Base-by-base conservation (phyloP, 1,284 basidiomycete species). In the Phenoliferia sp. region DNA sequence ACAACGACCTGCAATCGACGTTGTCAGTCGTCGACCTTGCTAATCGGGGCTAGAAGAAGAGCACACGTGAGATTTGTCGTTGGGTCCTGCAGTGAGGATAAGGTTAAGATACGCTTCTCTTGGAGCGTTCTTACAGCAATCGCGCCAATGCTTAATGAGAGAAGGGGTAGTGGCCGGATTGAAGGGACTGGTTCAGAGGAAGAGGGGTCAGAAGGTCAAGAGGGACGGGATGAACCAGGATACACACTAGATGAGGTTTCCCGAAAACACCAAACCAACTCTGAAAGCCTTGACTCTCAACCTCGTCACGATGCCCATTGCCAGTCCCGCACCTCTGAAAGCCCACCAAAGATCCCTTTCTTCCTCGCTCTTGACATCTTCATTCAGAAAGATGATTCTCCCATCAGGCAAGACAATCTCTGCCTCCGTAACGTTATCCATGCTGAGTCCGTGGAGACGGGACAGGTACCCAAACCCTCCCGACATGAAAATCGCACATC, bases 391-490 rank as follows among this genome's bases (percentile, higher is more conserved):
- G 32, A 76, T 59, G 61, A 76, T 69, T n/a, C 69, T 39, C 5
- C 76, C 77, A 54, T 78, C 76, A 5, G 77, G 73, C 26, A 78
- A 60, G 22, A 79, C 78, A 36, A 78, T 63, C 62, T 77, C 73
- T 2, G 77, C 74, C 59, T 76, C 75, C 17, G 93, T 87, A 29
- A 94, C 80, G 74, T 89, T 90, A 77, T 94, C 92, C 76, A 91
- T 85, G 65, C 89, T 92, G 63, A 95, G 81, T 4, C 93, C 93
- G 69, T 89, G 85, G 71, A 92, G 81, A 61, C 93, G 84, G 57
- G 89, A 87, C 54, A 94, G 80, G 80, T 94, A 95, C 1, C 93
- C 92, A 75, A 94, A 95, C 0, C 93, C 93, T 17, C 89, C 91
- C 3, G 65, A 64, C 28, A 57, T 34, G 35, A 69, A 69, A 29